Conservation (phyloP, 2,329 filamentous ascomycete genomes). For the Monosporascus sp. region DNA sequence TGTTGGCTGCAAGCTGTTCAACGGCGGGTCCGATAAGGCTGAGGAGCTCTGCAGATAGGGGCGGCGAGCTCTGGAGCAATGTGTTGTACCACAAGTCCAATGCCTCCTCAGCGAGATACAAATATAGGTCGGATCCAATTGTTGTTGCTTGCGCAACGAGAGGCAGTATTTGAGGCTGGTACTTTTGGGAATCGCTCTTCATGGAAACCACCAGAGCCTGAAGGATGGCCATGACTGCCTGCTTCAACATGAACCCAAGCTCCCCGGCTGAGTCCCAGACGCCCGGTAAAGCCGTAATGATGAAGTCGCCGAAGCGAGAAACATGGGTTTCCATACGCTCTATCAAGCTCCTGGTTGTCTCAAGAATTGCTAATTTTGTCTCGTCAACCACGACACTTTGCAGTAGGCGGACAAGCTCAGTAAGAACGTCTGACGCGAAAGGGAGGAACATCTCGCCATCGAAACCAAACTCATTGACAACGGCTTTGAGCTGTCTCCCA, state of each 20-base stretch:
- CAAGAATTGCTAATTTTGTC: conserved; percentile 83
- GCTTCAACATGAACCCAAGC: conserved; percentile 89
- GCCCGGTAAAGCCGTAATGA: conserved; percentile 72
- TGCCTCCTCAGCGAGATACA: conserved; percentile 87
- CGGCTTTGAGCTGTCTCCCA: conserved; percentile 72
- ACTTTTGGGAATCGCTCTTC: conserved; percentile 69
- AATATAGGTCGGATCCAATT: conserved; percentile 65
- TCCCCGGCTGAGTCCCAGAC: conserved; percentile 78
- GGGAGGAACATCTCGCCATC: conserved; percentile 67
- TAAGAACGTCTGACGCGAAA: conserved; percentile 68
- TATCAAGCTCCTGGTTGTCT: conserved; percentile 78
- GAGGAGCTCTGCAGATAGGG: conserved; percentile 57
- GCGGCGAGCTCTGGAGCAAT: conserved; percentile 58
- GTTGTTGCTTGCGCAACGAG: conserved; percentile 77
- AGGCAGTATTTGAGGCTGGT: conserved; percentile 75
- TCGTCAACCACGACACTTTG: conserved; percentile 76
- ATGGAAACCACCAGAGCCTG: conserved; percentile 81
- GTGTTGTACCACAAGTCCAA: conserved; percentile 84
- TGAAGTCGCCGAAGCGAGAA: conserved; percentile 65
- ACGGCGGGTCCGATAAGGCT: conserved; percentile 58
- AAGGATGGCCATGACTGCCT: conserved; percentile 82
- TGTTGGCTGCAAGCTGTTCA: conserved; percentile 61
- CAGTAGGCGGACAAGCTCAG: conserved; percentile 70
- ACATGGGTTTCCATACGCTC: conserved; percentile 73
- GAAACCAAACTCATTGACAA: conserved; percentile 84